Evolutionary conservation across 2,329 filamentous ascomycete genomes (phyloP), one percentile per base, ranked within the genome.

Genomic region (Talaromyces atroroseus): DNA sequence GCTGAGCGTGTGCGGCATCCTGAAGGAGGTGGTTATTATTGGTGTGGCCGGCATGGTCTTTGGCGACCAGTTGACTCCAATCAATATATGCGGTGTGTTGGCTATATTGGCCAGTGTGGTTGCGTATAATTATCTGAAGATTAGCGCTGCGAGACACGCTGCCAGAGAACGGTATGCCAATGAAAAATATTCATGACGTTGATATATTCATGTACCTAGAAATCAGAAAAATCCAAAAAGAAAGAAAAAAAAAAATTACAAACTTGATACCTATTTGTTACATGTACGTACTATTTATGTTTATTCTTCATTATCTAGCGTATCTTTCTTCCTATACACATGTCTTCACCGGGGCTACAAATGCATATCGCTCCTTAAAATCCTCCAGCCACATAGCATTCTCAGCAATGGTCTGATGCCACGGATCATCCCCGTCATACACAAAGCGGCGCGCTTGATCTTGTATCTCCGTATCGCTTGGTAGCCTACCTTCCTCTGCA

Each of bases 11-110:
- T 95, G 92, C 61, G 94, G 94, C 59, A 97, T 99, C 60, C 96
- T 99, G 80, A 99, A 99, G 72, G 94, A 99, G 76, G 92, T 97
- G 38, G 86, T 99, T 52, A 99, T 94, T 11, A 97, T 99, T 66
- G 86, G 84, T 38, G 91, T 90, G 0, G 92, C 92, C 0, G 88
- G 90, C 6, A 71, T 95, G 29, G 85, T 96, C 2, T 99, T 96
- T 76, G 82, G 92, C 64, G 94, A 99, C 70, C 83, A 82, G 49
- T 82, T 99, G 46, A 96, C 92, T 0, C 78, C 86, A 0, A 84
- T 99, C 76, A 99, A 99, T 71, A 77, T 96, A 12, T 82, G 87
- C 10, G 94, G 94, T 5, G 78, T 99, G 16, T 68, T 95, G n/a
- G 84, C 95, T 50, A 99, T 94, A 0, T 89, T 97, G 63, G 78